Percentiles rank a stretch among this genome's conserved stretches.
These are phyloP conservation scores for Aspergillus diversus DNA, from an alignment of 495 filamentous ascomycete species.

Conservation along the genomic window DNA sequence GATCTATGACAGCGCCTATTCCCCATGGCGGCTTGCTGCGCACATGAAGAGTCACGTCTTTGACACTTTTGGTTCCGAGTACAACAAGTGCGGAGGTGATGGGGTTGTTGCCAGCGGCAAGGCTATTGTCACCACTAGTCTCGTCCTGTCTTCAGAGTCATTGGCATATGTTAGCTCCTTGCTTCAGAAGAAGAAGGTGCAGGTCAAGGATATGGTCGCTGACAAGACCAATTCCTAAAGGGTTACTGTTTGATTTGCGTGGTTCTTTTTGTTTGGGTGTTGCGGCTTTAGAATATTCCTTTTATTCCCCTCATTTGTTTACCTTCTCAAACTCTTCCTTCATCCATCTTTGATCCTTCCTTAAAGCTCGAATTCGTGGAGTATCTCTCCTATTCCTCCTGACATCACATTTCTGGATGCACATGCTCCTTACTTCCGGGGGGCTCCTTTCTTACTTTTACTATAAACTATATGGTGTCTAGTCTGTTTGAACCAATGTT, in stretches of 20 bases:
- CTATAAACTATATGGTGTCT: background rate
- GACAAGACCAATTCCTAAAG: conserved; percentile 52
- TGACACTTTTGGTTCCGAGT: conserved; percentile 71
- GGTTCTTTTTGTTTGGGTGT: conserved; percentile 17
- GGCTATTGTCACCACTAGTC: conserved; percentile 72
- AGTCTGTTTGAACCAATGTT: background rate
- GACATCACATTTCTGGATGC: background rate
- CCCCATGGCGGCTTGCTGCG: conserved; percentile 67
- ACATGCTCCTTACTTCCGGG: too few species aligned
- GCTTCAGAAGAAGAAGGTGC: conserved; percentile 62
- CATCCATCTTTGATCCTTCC: background rate
- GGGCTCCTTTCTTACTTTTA: too few species aligned
- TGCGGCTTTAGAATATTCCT: conserved; percentile 10
- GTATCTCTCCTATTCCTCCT: background rate
- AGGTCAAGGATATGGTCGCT: conserved; percentile 59
- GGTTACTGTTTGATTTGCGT: conserved; percentile 16
- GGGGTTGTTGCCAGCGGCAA: conserved; percentile 70
- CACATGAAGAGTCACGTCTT: conserved; percentile 77
- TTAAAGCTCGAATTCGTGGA: background rate
- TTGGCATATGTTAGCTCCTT: conserved; percentile 59
- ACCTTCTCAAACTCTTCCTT: conserved; percentile 1
- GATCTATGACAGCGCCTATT: conserved; percentile 63
- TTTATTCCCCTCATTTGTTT: conserved; percentile 6
- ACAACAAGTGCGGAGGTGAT: conserved; percentile 73
- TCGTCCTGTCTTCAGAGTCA: conserved; percentile 72